Conservation (phyloP, 495 filamentous ascomycete species). For the Trichocladium antarcticum region DNA sequence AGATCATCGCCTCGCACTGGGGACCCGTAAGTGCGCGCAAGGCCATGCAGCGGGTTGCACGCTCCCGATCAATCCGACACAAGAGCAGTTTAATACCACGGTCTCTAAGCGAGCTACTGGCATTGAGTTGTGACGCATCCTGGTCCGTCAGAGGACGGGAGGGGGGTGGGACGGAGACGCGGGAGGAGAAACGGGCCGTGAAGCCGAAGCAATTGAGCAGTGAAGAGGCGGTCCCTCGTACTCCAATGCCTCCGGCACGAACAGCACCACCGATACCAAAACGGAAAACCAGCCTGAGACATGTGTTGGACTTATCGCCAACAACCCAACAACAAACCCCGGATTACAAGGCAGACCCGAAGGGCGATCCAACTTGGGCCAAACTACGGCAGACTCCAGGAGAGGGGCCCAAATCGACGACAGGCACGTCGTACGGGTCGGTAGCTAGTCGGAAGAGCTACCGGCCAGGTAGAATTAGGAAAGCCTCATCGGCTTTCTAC, state of each 20-base stretch:
- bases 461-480: neutral
- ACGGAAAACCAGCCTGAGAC: slow-evolving; percentile 23
- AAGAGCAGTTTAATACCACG: neutral
- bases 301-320: neutral
- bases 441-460: neutral
- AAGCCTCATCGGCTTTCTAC: neutral
- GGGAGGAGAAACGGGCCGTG: neutral
- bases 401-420: neutral
- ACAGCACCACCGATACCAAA: slow-evolving; percentile 23
- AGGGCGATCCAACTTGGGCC: too few species aligned
- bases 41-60: slow-evolving; percentile 28
- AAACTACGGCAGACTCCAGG: too few species aligned
- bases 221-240: slow-evolving; percentile 7
- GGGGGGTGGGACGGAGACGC: neutral
- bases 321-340: neutral
- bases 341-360: neutral
- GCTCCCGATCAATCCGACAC: slow-evolving; percentile 7
- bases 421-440: too few species aligned
- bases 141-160: too few species aligned
- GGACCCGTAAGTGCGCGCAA: slow-evolving; percentile 28
- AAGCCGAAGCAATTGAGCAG: neutral
- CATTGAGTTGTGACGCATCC: neutral
- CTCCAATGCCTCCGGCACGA: slow-evolving; percentile 4
- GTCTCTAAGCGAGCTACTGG: neutral
- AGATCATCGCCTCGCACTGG: slow-evolving; percentile 37